Conservation (phyloP, 345 rosid species). For the Kandelia obovata region DNA sequence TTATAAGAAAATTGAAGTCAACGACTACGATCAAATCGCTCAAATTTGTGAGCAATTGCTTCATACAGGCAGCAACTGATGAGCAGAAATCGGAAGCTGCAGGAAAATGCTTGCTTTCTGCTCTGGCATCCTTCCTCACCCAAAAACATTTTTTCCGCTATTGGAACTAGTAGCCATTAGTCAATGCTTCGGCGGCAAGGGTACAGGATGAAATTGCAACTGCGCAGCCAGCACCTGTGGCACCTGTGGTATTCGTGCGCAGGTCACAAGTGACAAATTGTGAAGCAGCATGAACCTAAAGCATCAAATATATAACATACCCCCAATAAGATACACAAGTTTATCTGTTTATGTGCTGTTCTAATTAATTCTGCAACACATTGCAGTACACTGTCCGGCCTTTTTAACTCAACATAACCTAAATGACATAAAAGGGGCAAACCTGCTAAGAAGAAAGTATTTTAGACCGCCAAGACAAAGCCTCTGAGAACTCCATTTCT, state of each 20-base stretch:
- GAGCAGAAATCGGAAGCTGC: no score
- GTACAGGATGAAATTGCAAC: neutral
- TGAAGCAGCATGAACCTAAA: neutral
- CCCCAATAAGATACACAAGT: no score
- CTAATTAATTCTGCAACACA: no score
- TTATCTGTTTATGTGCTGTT: no score
- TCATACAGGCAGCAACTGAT: no score
- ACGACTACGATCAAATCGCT: no score
- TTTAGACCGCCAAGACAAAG: slow-evolving; percentile 69
- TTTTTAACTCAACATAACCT: no score
- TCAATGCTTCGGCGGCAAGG: neutral
- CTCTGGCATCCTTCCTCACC: neutral
- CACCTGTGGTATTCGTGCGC: neutral
- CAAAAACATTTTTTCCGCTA: neutral
- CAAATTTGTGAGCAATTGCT: no score
- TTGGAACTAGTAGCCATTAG: neutral
- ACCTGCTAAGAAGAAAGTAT: slow-evolving; percentile 50
- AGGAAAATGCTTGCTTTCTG: neutral
- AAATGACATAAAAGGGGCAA: neutral
- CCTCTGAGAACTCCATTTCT: slow-evolving; percentile 44
- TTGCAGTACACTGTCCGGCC: no score
- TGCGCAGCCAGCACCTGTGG: neutral
- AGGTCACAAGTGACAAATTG: neutral
- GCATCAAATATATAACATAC: no score
- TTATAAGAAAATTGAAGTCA: no score